A percentile compares a stretch with the other conserved stretches of the same genome.
These are phyloP conservation scores for Penicillium parvum DNA, from an alignment of 495 filamentous ascomycete species.

Conservation along the genomic window DNA sequence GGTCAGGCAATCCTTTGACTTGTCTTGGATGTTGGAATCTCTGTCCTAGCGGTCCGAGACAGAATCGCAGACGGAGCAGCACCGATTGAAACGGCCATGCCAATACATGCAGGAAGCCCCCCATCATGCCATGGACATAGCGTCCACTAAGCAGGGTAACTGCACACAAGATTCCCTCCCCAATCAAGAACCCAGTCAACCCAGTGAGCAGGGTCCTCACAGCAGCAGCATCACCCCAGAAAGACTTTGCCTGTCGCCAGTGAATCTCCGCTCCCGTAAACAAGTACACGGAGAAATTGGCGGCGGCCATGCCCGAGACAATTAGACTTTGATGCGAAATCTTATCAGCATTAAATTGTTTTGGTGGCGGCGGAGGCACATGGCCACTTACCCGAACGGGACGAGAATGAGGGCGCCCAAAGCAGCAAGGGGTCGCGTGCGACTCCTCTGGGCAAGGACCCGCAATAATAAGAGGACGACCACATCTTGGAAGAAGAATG, in stretches of 20 bases:
- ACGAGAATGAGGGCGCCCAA: constrained; percentile 19
- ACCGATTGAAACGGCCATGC: constrained; percentile 28
- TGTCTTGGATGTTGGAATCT: constrained; percentile 7
- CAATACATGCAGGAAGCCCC: constrained; percentile 29
- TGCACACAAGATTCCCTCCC: constrained; percentile 25
- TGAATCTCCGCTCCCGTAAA: constrained; percentile 40
- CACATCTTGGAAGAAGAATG: constrained; percentile 41
- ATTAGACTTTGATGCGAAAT: too few relatives aligned
- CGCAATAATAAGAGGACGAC: constrained; percentile 29
- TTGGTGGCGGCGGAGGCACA: too few relatives aligned
- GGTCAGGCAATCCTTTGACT: constrained; percentile 22
- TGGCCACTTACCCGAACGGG: constrained; percentile 32
- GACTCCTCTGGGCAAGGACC: constrained; percentile 19
- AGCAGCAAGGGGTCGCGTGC: constrained; percentile 20
- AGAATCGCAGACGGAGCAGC: constrained; percentile 11
- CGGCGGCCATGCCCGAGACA: constrained; percentile 34
- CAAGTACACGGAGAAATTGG: constrained; percentile 37
- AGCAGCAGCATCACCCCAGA: constrained; percentile 34
- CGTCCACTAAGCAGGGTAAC: constrained; percentile 24
- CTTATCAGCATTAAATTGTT: too few relatives aligned
- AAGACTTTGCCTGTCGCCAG: constrained; percentile 36
- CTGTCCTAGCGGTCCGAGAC: constrained; percentile 3
- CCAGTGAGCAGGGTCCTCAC: constrained; percentile 35
- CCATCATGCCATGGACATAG: constrained; percentile 21
- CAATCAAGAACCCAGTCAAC: constrained; percentile 34